A percentile compares a stretch with the other conserved stretches of the same genome.
phyloP scores from a whole-genome alignment of 1,284 basidiomycete genomes.

The Schizopora paradoxa region DNA sequence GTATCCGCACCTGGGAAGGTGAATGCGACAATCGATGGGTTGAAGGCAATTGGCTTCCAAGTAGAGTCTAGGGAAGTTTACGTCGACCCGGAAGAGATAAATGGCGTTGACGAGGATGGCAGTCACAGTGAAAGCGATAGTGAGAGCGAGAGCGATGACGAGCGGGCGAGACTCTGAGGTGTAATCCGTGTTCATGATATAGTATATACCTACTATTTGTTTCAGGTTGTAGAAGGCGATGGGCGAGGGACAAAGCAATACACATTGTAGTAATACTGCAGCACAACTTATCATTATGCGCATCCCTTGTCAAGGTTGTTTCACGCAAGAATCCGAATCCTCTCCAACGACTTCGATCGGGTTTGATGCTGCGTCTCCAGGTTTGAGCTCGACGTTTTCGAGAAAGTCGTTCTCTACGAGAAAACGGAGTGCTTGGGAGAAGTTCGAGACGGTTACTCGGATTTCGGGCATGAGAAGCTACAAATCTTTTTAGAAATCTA shows the following conservation, averaged over 20 bases:
- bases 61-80: conserved; percentile 72
- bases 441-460: conserved; percentile 83
- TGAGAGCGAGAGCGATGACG: conserved; percentile 26
- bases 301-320: conserved; percentile 4
- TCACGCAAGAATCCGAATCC: conserved; percentile 19
- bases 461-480: conserved; percentile 88
- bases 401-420: conserved; percentile 91
- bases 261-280: too few relatives aligned
- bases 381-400: conserved; percentile 72
- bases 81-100: conserved; percentile 50
- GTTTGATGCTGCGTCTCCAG: conserved; percentile 72
- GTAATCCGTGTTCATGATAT: background rate
- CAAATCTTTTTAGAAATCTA: conserved; percentile 12
- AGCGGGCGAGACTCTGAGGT: background rate
- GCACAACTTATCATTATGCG: too few relatives aligned
- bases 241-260: too few relatives aligned
- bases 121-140: conserved; percentile 24
- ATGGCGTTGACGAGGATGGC: conserved; percentile 30
- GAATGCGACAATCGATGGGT: conserved; percentile 62
- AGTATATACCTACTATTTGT: background rate
- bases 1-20: conserved; percentile 81
- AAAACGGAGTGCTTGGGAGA: conserved; percentile 92
- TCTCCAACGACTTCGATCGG: conserved; percentile 55
- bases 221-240: background rate
- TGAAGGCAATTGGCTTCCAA: conserved; percentile 69